phyloP scores from a whole-genome alignment of 2,329 filamentous ascomycete species.

The Nigrograna mackinnonii region DNA sequence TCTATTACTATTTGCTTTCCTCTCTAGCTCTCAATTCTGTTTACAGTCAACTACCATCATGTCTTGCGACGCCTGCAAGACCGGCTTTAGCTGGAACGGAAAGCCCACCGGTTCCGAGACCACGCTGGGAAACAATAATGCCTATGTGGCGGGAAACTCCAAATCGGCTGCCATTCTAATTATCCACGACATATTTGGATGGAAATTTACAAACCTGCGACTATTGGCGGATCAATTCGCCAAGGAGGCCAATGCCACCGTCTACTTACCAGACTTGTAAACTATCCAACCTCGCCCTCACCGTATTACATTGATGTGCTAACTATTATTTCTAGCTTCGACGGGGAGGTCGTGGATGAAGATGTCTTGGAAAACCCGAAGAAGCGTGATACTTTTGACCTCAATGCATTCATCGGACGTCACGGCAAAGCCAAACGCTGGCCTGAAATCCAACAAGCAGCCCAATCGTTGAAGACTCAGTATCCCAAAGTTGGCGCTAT shows the following conservation, averaged over 20 bases:
- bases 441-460: slow-evolving; percentile 40
- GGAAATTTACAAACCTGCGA: slow-evolving; percentile 50
- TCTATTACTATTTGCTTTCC: no score
- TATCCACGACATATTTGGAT: slow-evolving; percentile 50
- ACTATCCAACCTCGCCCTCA: background rate
- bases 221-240: slow-evolving; percentile 54
- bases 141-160: slow-evolving; percentile 49
- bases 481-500: slow-evolving; percentile 48
- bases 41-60: slow-evolving; percentile 14
- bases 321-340: slow-evolving; percentile 22
- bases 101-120: slow-evolving; percentile 41
- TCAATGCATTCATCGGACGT: slow-evolving; percentile 41
- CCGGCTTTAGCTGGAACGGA: slow-evolving; percentile 46
- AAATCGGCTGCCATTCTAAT: slow-evolving; percentile 53
- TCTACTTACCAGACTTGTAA: slow-evolving; percentile 51
- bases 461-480: slow-evolving; percentile 37
- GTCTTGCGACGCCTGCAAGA: slow-evolving; percentile 37
- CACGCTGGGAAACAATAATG: slow-evolving; percentile 40
- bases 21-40: no score
- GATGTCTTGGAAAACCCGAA: slow-evolving; percentile 28
- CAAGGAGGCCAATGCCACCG: slow-evolving; percentile 47
- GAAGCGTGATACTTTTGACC: slow-evolving; percentile 40
- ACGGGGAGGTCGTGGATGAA: slow-evolving; percentile 30
- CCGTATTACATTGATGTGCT: background rate
- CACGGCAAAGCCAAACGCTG: slow-evolving; percentile 44